phyloP scores from a whole-genome alignment of 1,284 basidiomycete species.

The Cerrena zonata region DNA sequence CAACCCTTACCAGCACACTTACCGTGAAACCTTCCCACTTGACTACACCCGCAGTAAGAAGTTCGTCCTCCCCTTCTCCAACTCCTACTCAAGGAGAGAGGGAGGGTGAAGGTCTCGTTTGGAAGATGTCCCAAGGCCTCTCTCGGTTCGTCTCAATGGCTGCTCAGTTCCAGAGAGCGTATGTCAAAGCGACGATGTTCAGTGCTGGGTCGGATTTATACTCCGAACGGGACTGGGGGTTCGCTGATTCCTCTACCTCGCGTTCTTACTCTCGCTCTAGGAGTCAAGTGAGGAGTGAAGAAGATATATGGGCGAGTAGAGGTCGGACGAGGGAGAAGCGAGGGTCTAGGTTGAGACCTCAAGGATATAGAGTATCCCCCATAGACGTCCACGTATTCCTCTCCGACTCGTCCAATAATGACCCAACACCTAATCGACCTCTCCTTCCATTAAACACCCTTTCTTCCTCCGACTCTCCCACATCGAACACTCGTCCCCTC shows the following conservation, averaged over 20 bases:
- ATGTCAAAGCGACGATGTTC: constrained; percentile 48
- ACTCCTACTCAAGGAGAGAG: background rate
- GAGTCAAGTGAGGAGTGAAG: background rate
- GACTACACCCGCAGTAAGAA: too few relatives aligned
- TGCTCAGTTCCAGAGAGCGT: constrained; percentile 51
- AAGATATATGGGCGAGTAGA: background rate
- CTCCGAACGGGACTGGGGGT: constrained; percentile 8
- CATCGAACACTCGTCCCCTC: constrained; percentile 12
- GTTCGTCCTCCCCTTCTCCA: background rate
- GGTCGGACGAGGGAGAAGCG: background rate
- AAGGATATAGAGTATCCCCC: constrained; percentile 40
- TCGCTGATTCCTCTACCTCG: constrained; percentile 12
- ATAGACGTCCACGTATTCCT: constrained; percentile 34
- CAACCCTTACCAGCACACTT: too few relatives aligned
- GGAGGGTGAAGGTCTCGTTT: background rate
- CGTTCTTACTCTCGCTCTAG: background rate
- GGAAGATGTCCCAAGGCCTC: background rate
- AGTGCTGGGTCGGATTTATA: constrained; percentile 28
- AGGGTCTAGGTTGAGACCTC: background rate
- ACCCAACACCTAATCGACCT: constrained; percentile 1
- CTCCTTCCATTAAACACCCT: constrained; percentile 8
- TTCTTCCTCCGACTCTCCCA: constrained; percentile 2
- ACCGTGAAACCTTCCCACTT: too few relatives aligned
- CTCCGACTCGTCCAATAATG: constrained; percentile 7
- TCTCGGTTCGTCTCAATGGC: constrained; percentile 42